These are phyloP conservation scores for Suillus occidentalis DNA, from an alignment of 768 basidiomycete genomes.

Conservation along the genomic window DNA sequence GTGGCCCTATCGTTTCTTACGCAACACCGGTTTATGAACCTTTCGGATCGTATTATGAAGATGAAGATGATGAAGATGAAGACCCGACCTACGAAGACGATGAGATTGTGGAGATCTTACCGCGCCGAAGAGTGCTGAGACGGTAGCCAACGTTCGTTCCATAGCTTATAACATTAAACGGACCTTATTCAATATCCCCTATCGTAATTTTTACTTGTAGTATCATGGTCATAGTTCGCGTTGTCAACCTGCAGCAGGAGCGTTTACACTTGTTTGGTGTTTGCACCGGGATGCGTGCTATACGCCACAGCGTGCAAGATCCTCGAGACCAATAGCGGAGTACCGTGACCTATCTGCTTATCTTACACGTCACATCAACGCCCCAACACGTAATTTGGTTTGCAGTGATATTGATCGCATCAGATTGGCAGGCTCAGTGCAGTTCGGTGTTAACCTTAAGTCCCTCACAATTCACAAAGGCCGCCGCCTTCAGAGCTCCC, in stretches of 20 bases:
- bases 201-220: not conserved
- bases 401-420: not conserved
- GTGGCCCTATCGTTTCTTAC: not conserved
- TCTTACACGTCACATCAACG: not conserved
- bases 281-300: too few relatives aligned
- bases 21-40: not conserved
- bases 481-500: not conserved
- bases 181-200: not conserved
- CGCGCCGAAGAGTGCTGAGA: not conserved
- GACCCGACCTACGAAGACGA: constrained; percentile 12
- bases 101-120: not conserved
- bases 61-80: constrained; percentile 9
- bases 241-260: not conserved
- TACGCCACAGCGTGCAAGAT: not conserved
- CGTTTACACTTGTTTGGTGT: not conserved
- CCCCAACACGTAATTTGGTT: not conserved
- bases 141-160: not conserved
- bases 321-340: not conserved
- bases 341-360: not conserved
- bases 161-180: not conserved
- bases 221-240: not conserved
- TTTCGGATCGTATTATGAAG: constrained; percentile 4
- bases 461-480: not conserved
- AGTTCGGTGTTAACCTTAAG: not conserved
- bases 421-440: not conserved